Evolutionary conservation across 78 protist species (phyloP), one percentile per base, ranked within the genome.

Genomic region (Thecamonas trahens): DNA sequence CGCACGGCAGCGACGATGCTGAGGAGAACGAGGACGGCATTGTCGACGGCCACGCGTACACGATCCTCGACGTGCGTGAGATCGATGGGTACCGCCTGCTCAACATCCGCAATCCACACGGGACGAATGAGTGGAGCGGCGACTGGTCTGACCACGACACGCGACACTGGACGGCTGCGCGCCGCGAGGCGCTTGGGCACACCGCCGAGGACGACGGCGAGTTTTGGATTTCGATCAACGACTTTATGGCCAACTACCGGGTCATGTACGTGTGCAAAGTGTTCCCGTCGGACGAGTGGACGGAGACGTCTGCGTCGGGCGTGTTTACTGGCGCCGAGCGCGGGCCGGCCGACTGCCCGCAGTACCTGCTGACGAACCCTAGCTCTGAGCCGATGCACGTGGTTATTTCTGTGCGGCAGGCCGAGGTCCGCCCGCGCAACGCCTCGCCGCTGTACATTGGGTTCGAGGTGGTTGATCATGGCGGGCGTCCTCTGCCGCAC

Each of bases 21-120:
- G n/a, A n/a, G n/a, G n/a, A 0, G 37, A 39, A 57, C 29, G 15
- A 0, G 0, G 17, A 1, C 55, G 58, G 74, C 45, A 4, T 69
- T 1, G 74, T 69, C 17, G 2, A 40, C 20, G 38, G 37, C 42
- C 74, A 69, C 34, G 74, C 74, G 57, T 69, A 69, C 40, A 9
- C 63, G n/a, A 6, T 69, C 17, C 18, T 69, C 26, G 13, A 29
- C 15, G 65, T 17, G 9, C 18, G 0, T 1, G 53, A 60, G 26
- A 3, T 38, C 40, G 69, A 44, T 13, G 63, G 34, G 9, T 3
- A 28, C 29, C 52, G 54, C 26, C 42, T 79, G 7, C 7, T 77
- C 13, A 28, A 54, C 34, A 26, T 63, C 26, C 73, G 87, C 40
- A 82, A 82, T 37, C 87, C 87, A 28, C 81, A 84, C 85, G 87